These are phyloP conservation scores for Gossypium schwendimanii DNA, from an alignment of 441 rosid species.

Conservation along the genomic window DNA sequence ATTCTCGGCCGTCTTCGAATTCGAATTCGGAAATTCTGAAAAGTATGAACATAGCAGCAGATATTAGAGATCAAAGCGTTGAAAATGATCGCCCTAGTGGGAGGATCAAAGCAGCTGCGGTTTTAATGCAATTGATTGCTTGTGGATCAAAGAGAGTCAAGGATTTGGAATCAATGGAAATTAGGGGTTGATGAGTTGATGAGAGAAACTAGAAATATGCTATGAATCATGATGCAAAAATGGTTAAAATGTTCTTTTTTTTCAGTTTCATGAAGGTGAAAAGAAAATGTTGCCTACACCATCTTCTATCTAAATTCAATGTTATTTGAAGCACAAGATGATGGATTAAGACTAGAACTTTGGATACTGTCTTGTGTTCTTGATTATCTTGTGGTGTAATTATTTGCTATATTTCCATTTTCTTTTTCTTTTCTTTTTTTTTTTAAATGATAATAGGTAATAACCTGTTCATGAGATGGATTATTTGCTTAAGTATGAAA, in stretches of 20 bases:
- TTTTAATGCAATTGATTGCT: conserved; percentile 32
- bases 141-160: conserved; percentile 29
- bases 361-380: too few relatives aligned
- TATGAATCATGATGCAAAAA: conserved; percentile 25
- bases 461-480: too few relatives aligned
- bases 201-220: conserved; percentile 1
- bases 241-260: not conserved
- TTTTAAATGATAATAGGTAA: too few relatives aligned
- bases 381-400: too few relatives aligned
- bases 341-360: too few relatives aligned
- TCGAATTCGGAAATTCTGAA: conserved; percentile 16
- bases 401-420: too few relatives aligned
- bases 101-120: conserved; percentile 34
- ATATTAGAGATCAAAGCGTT: conserved; percentile 26
- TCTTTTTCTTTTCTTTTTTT: too few relatives aligned
- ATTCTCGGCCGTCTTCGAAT: conserved; percentile 22
- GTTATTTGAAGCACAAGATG: too few relatives aligned
- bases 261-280: too few relatives aligned
- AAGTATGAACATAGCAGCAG: conserved; percentile 16
- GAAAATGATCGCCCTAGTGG: conserved; percentile 26
- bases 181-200: not conserved
- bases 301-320: too few relatives aligned
- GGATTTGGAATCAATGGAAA: not conserved
- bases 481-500: too few relatives aligned
- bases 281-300: too few relatives aligned